Evolutionary conservation across 495 filamentous ascomycete species (phyloP).

Genomic region (Chaetomium tenue): DNA sequence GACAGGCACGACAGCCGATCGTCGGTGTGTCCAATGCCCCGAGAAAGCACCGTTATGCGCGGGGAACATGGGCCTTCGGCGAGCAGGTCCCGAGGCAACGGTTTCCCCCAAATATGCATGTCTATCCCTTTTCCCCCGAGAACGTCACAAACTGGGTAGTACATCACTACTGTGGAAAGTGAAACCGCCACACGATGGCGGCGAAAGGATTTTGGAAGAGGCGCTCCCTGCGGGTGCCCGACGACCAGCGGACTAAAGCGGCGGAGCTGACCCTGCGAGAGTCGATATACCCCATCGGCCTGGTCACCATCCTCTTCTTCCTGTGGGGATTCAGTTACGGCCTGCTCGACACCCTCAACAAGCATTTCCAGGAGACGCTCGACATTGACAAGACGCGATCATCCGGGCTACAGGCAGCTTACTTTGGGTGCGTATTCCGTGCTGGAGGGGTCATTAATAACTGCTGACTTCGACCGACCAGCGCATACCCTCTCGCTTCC

Average conservation of each 20-base stretch:
- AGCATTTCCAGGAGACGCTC: slow-evolving; percentile 45
- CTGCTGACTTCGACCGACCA: slow-evolving; percentile 21
- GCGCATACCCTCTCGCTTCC: slow-evolving; percentile 55
- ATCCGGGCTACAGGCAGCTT: slow-evolving; percentile 40
- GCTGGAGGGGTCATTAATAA: neutral
- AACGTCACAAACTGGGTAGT: neutral
- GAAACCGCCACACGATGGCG: neutral
- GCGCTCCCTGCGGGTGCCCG: slow-evolving; percentile 40
- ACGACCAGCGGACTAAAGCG: slow-evolving; percentile 54
- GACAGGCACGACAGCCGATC: neutral
- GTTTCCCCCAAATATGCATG: neutral
- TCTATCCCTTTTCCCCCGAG: neutral
- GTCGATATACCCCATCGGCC: slow-evolving; percentile 48
- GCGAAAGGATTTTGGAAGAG: slow-evolving; percentile 26
- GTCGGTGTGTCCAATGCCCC: neutral
- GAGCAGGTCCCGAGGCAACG: neutral
- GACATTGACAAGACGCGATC: slow-evolving; percentile 35
- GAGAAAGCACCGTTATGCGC: slow-evolving; percentile 2
- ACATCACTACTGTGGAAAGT: neutral
- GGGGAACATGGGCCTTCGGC: neutral
- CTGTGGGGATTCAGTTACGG: slow-evolving; percentile 84
- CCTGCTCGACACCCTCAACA: slow-evolving; percentile 52
- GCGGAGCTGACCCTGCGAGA: slow-evolving; percentile 58
- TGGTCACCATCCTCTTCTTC: slow-evolving; percentile 80
- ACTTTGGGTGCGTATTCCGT: slow-evolving; percentile 36